Percentiles rank a stretch among this genome's conserved stretches.
Conservation (phyloP, 495 filamentous ascomycete genomes). For the Penicillium samsonianum region DNA sequence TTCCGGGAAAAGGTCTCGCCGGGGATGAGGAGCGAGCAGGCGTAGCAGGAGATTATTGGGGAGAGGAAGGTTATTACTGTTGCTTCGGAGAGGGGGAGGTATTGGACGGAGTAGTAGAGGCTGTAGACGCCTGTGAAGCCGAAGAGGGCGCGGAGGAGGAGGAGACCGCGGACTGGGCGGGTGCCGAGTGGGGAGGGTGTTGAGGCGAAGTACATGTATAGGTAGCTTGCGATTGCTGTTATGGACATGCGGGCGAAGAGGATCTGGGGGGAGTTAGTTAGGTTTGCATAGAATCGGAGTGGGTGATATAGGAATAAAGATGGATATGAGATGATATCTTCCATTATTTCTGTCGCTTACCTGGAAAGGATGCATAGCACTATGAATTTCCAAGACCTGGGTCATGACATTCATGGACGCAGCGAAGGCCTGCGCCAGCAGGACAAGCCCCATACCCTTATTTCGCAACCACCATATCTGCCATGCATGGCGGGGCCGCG, state of each 20-base stretch:
- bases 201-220: constrained; percentile 74
- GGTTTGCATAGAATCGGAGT: too few species aligned
- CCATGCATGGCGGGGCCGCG: constrained; percentile 31
- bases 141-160: constrained; percentile 66
- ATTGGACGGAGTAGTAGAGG: constrained; percentile 79
- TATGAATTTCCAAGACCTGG: constrained; percentile 73
- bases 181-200: constrained; percentile 72
- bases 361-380: constrained; percentile 80
- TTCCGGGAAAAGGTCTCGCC: constrained; percentile 77
- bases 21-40: constrained; percentile 70
- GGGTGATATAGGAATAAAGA: not conserved
- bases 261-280: constrained; percentile 48
- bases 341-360: constrained; percentile 32
- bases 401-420: constrained; percentile 87
- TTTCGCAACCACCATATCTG: constrained; percentile 56
- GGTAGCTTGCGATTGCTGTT: constrained; percentile 63
- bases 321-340: not conserved
- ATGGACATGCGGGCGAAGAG: constrained; percentile 83
- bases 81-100: constrained; percentile 86
- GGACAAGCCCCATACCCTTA: constrained; percentile 72
- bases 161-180: constrained; percentile 61
- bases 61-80: constrained; percentile 91
- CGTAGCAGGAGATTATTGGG: constrained; percentile 79
- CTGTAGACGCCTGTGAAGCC: constrained; percentile 89
- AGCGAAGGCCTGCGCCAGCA: constrained; percentile 79